These are phyloP conservation scores for Podila minutissima DNA, from an alignment of 192 early-diverging fungal species.

Conservation along the genomic window DNA sequence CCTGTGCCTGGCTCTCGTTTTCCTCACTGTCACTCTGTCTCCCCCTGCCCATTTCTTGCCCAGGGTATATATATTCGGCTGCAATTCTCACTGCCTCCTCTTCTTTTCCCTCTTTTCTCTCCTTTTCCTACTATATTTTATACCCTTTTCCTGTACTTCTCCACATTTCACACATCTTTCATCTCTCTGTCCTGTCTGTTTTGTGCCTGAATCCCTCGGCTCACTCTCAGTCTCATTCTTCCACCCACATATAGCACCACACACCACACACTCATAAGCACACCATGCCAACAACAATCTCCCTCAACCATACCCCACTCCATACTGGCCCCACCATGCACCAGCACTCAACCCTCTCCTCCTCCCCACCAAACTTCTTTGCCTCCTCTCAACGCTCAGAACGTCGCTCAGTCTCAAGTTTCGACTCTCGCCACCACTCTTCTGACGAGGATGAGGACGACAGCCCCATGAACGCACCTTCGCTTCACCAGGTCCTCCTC, in stretches of 20 bases:
- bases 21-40: too few species aligned
- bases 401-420: constrained; percentile 39
- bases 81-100: neutral
- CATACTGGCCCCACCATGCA: neutral
- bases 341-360: neutral
- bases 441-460: constrained; percentile 19
- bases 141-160: neutral
- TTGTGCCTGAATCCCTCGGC: constrained; percentile 1
- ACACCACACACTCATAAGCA: neutral
- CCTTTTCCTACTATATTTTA: neutral
- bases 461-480: constrained; percentile 27
- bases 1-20: too few species aligned
- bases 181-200: neutral
- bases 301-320: neutral
- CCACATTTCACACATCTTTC: neutral
- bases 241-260: neutral
- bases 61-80: neutral
- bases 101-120: neutral
- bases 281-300: constrained; percentile 1
- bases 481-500: constrained; percentile 45
- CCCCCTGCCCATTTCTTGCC: too few species aligned
- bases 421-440: constrained; percentile 31
- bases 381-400: neutral
- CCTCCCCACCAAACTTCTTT: neutral
- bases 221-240: neutral